Base-by-base conservation (phyloP, 257 asterid genomes). In the Jaltomata sinuosa region DNA sequence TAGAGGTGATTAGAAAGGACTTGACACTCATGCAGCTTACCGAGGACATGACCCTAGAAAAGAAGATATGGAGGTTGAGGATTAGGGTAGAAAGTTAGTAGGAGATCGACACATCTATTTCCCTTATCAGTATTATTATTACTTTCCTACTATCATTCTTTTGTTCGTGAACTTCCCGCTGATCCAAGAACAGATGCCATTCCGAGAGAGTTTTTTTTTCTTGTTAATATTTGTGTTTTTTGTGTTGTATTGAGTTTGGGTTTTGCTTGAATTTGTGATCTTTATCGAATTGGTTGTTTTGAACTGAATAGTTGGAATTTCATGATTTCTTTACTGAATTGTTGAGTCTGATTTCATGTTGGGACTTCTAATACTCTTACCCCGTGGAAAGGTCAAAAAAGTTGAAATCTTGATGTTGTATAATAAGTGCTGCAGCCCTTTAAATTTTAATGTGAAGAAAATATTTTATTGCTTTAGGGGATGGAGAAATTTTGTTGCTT, bases 111-210 rank as follows among this genome's bases (percentile, higher is more conserved):
- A 10, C 22, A 32, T 22, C 32, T 57, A 22, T 31, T 22, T 22
- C 67, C 18, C 32, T 62, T 62, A 62, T 62, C 4, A 62, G 36
- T 62, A 27, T 29, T 27, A 61, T 27, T 59, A 14, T 11, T 12
- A 14, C 32, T 57, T 57, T 22, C 67, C 67, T 57, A 3, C 32
- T 3, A 94, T 84, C 83, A 91, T 88, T 91, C 97, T 2, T 95
- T 94, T 85, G 94, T 94, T 76, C 95, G 95, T 21, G 97, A 93
- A 88, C 91, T 95, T 74, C 97, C 96, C 8, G 93, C 92, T 82
- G 99, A 95, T 90, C 93, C 91, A 38, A 89, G 92, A 79, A 90
- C 93, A 67, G 97, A 95, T 91, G 57, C 54, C 61, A 88, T 91
- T 29, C 97, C 97, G 0, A 88, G 98, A 77, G 93, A 95, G 98